These are phyloP conservation scores for Nectriaceae sp. DNA, from an alignment of 2,329 filamentous ascomycete species.

Conservation along the genomic window DNA sequence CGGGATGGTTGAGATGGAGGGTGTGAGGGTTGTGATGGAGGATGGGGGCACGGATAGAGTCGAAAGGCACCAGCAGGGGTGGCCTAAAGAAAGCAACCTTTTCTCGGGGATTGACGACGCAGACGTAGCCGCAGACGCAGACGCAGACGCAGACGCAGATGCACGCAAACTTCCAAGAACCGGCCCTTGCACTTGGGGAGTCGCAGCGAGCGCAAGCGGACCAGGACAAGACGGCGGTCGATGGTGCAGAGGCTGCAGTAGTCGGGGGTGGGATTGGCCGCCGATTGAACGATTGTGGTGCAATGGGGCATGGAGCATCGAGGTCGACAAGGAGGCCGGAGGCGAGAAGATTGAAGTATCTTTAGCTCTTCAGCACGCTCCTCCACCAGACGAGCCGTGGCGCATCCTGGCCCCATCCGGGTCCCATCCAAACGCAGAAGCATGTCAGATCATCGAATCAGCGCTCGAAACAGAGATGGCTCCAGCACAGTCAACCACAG, in stretches of 20 bases:
- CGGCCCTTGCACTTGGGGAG: not conserved
- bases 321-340: not conserved
- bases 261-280: not conserved
- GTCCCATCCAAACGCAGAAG: constrained; percentile 1
- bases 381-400: too few relatives aligned
- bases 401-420: too few relatives aligned
- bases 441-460: constrained; percentile 26
- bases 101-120: not conserved
- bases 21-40: constrained; percentile 15
- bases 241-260: too few relatives aligned
- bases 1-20: constrained; percentile 9
- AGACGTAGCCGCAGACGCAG: too few relatives aligned
- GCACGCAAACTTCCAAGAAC: too few relatives aligned
- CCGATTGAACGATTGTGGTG: not conserved
- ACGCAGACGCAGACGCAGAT: too few relatives aligned
- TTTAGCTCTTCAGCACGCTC: too few relatives aligned
- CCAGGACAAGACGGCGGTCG: not conserved
- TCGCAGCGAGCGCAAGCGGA: not conserved
- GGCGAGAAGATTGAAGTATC: not conserved
- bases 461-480: not conserved
- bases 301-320: not conserved
- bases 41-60: constrained; percentile 15
- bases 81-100: not conserved
- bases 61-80: not conserved
- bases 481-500: not conserved